Conservation (phyloP, 495 filamentous ascomycete species). For the Chaetomium cochliodes region DNA sequence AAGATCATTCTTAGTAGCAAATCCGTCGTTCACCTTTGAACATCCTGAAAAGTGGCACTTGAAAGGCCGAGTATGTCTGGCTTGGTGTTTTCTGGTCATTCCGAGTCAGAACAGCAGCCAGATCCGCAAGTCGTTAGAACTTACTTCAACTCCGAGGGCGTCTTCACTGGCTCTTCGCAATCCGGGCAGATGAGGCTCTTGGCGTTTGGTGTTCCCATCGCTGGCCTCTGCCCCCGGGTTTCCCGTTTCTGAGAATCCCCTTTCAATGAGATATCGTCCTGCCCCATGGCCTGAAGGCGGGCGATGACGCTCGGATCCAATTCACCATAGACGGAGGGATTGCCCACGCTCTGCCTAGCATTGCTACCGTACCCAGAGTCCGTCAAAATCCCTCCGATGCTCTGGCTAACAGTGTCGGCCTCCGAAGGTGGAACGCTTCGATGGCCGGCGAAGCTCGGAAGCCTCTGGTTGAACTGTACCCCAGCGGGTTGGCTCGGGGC, state of each 20-base stretch:
- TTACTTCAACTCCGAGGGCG: conserved; percentile 53
- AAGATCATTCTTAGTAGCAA: conserved; percentile 80
- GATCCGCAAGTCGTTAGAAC: neutral
- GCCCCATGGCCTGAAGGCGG: conserved; percentile 28
- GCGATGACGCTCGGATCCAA: conserved; percentile 39
- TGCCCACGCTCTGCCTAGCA: conserved; percentile 41
- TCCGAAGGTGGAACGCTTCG: conserved; percentile 50
- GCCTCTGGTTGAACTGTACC: neutral
- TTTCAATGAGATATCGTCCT: conserved; percentile 7
- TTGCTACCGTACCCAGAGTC: conserved; percentile 66
- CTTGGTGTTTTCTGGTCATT: conserved; percentile 69
- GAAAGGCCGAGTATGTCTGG: conserved; percentile 72
- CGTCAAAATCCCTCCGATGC: conserved; percentile 42
- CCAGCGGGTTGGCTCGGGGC: neutral
- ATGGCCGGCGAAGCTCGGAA: conserved; percentile 17
- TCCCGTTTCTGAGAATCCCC: conserved; percentile 9
- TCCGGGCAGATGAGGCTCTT: conserved; percentile 31
- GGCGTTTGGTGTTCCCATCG: conserved; percentile 22
- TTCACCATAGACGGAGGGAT: conserved; percentile 49
- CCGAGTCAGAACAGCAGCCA: conserved; percentile 2
- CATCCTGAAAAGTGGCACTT: conserved; percentile 64
- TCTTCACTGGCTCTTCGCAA: conserved; percentile 44
- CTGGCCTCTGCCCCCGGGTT: conserved; percentile 11
- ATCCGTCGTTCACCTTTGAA: conserved; percentile 58
- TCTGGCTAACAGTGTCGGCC: conserved; percentile 52